Conservation (phyloP, 257 asterid species). For the Sherardia arvensis region DNA sequence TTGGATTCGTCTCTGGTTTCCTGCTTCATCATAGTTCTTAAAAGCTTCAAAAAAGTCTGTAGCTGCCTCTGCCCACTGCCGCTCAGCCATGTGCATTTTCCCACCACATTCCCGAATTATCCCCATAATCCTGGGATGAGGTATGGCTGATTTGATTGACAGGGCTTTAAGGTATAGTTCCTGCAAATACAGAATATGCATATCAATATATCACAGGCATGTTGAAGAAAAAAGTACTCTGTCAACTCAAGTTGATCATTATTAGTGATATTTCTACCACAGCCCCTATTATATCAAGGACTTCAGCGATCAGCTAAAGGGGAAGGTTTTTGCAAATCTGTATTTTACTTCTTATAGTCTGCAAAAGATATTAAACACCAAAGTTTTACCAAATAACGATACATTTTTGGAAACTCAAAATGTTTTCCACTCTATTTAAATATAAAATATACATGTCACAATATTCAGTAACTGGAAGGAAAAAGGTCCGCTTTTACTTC, state of each 20-base stretch:
- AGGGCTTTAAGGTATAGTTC: constrained; percentile 82
- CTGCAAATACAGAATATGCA: constrained; percentile 30
- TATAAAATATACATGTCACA: neutral
- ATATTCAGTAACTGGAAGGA: neutral
- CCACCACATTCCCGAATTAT: constrained; percentile 99
- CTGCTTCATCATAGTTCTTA: constrained; percentile 97
- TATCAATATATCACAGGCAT: neutral
- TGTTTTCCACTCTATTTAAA: neutral
- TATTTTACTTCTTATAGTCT: neutral
- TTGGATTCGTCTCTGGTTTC: constrained; percentile 92
- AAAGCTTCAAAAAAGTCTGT: constrained; percentile 98
- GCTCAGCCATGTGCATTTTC: constrained; percentile 98
- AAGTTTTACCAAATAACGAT: neutral
- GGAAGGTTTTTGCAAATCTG: neutral
- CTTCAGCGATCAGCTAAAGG: neutral
- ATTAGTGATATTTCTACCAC: neutral
- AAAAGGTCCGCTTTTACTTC: neutral
- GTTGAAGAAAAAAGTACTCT: neutral
- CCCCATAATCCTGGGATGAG: constrained; percentile 99
- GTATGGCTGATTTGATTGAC: constrained; percentile 94
- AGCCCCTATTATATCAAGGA: neutral
- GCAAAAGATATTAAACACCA: neutral
- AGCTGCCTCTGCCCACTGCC: constrained; percentile 95
- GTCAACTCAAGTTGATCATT: neutral
- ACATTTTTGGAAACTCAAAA: too few species aligned